Evolutionary conservation across 495 filamentous ascomycete genomes (phyloP), one percentile per base, ranked within the genome.

Genomic region (Aspergillus egyptiacus): DNA sequence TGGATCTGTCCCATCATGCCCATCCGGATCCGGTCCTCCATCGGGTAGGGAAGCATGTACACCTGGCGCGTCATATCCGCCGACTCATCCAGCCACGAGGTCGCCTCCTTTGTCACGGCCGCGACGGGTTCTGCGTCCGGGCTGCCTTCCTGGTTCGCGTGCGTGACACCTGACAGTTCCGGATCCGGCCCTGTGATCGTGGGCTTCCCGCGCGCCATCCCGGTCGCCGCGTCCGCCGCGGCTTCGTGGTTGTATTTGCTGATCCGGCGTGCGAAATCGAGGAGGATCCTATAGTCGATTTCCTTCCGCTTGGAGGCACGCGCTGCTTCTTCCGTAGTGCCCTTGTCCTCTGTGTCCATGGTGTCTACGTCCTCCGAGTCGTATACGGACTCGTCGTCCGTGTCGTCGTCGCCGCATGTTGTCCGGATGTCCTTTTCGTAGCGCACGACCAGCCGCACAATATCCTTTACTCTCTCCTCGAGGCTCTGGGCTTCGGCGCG

Each of bases 191-290:
- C 41, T 22, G 17, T 18, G 5, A 28, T n/a, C 5, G 7, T 9
- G 10, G 37, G 48, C 13, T 40, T 48, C 20, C 49, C 50, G 32
- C 37, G 53, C 15, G 48, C 48, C 54, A 47, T 49, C 14, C 66
- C 63, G 9, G 58, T 58, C 18, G 61, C 65, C n/a, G 67, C 72
- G 53, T 75, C 70, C 8, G 68, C 65, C 32, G 70, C 72, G 2
- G 72, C 72, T 56, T 71, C 61, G 23, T 68, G 63, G 37, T 75
- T 75, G 45, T 73, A 74, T 50, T 72, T 73, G 61, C 70, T 72
- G 31, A 75, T 75, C 17, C 70, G 61, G 14, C 69, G 66, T 13
- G 72, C 72, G 45, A 75, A 75, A 30, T 72, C 68, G 19, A 75
- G 54, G 0, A 75, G 56, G 2, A 72, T 41, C 19, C 58, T 61